phyloP scores from a whole-genome alignment of 1,139 yeast species.

The Hansenula lynferdii region DNA sequence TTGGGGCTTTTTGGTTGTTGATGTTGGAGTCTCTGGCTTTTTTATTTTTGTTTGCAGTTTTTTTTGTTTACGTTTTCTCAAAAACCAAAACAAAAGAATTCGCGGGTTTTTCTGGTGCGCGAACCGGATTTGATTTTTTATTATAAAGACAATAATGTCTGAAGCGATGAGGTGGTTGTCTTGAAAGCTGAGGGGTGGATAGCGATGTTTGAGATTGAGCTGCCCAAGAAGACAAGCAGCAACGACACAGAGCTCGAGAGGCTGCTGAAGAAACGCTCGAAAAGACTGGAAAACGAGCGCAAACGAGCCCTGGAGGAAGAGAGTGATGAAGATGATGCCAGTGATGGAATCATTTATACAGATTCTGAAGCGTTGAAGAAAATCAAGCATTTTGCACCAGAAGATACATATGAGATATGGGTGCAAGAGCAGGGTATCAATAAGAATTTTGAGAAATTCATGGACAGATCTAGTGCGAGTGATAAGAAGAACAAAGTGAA shows the following conservation, averaged over 20 bases:
- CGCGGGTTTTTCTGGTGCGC: no score
- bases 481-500: no score
- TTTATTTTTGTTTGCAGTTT: neutral
- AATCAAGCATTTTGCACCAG: constrained; percentile 9
- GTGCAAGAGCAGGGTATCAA: constrained; percentile 11
- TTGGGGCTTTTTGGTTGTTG: neutral
- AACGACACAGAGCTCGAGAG: neutral
- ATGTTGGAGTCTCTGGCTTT: neutral
- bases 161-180: no score
- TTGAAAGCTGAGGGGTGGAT: no score
- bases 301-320: neutral
- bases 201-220: neutral
- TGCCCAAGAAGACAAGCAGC: neutral
- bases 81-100: neutral
- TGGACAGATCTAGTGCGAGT: neutral
- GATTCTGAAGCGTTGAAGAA: constrained; percentile 4
- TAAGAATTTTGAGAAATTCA: constrained; percentile 1
- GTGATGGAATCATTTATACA: neutral
- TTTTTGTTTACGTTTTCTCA: neutral
- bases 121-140: no score
- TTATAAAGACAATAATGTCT: no score
- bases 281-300: neutral
- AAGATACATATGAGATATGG: constrained; percentile 20
- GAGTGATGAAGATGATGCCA: neutral
- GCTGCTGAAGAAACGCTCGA: neutral